Evolutionary conservation across 2,329 filamentous ascomycete genomes (phyloP).

Genomic region (Paracamarosporium sp.): DNA sequence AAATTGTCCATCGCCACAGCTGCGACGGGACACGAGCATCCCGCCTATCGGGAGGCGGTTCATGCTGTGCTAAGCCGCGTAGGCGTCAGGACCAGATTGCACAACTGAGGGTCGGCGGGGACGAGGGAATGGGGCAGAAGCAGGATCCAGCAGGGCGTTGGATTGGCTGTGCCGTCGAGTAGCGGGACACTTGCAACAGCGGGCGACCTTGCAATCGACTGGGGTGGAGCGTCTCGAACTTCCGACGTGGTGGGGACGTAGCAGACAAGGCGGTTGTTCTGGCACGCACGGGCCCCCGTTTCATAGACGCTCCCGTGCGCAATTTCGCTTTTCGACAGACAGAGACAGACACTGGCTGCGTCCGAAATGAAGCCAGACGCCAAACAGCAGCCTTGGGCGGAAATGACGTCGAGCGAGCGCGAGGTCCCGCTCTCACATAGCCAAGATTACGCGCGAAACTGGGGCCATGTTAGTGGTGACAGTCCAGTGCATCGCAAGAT

Average conservation of each 20-base stretch:
- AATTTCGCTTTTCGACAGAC: slow-evolving; percentile 15
- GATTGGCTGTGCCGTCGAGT: slow-evolving; percentile 30
- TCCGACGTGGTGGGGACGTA: slow-evolving; percentile 13
- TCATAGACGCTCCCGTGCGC: slow-evolving; percentile 11
- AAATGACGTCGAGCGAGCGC: too few species aligned
- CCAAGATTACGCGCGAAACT: neutral
- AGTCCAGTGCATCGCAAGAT: slow-evolving; percentile 2
- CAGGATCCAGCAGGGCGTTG: slow-evolving; percentile 15
- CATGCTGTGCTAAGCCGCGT: slow-evolving; percentile 36
- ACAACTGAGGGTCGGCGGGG: slow-evolving; percentile 30
- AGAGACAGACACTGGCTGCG: slow-evolving; percentile 12
- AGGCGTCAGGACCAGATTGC: slow-evolving; percentile 46
- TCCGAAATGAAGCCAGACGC: neutral
- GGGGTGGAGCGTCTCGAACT: slow-evolving; percentile 22
- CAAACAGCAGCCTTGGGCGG: too few species aligned
- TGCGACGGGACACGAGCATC: slow-evolving; percentile 29
- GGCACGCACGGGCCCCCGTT: slow-evolving; percentile 39
- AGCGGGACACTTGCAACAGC: slow-evolving; percentile 29
- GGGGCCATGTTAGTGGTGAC: neutral
- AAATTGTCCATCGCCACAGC: slow-evolving; percentile 27
- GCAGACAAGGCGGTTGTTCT: slow-evolving; percentile 31
- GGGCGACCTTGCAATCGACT: slow-evolving; percentile 30
- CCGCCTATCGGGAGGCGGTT: slow-evolving; percentile 31
- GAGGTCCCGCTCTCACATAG: too few species aligned
- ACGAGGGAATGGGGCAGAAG: slow-evolving; percentile 19